phyloP scores from a whole-genome alignment of 345 rosid genomes.

The Lepidium aucheri region DNA sequence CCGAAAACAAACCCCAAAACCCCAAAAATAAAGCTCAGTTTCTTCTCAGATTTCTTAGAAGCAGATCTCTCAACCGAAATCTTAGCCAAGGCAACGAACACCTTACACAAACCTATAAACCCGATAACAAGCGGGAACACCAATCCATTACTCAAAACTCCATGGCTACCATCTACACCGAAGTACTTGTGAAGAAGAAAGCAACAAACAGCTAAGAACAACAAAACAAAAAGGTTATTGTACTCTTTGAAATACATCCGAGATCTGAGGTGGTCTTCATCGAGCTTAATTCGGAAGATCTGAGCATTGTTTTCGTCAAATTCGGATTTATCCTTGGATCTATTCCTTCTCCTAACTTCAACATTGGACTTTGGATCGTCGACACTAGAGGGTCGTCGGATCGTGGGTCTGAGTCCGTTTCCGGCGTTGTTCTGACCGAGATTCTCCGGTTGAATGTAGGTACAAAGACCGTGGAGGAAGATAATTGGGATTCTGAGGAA shows the following conservation, averaged over 20 bases:
- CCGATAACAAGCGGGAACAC: conserved; percentile 51
- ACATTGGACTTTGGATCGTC: conserved; percentile 36
- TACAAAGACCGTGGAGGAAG: conserved; percentile 64
- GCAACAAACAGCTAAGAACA: conserved; percentile 38
- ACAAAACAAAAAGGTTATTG: conserved; percentile 36
- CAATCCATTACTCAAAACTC: conserved; percentile 48
- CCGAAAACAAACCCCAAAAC: conserved; percentile 54
- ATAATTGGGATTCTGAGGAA: conserved; percentile 53
- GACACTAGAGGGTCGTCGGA: conserved; percentile 49
- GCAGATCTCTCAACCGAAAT: conserved; percentile 76
- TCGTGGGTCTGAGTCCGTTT: conserved; percentile 53
- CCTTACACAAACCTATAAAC: conserved; percentile 38
- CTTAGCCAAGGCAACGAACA: conserved; percentile 39
- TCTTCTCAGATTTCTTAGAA: conserved; percentile 77
- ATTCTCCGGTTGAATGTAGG: conserved; percentile 89
- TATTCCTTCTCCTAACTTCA: conserved; percentile 41
- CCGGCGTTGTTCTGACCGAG: conserved; percentile 34
- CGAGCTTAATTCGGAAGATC: conserved; percentile 88
- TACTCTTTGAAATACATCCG: conserved; percentile 60
- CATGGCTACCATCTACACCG: conserved; percentile 24
- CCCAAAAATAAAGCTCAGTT: conserved; percentile 45
- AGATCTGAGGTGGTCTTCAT: conserved; percentile 63
- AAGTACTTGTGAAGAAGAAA: conserved; percentile 42
- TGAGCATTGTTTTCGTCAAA: conserved; percentile 89
- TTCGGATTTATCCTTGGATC: conserved; percentile 70